phyloP scores from a whole-genome alignment of 2,329 filamentous ascomycete genomes.

The Colletotrichum gloeosporioides region DNA sequence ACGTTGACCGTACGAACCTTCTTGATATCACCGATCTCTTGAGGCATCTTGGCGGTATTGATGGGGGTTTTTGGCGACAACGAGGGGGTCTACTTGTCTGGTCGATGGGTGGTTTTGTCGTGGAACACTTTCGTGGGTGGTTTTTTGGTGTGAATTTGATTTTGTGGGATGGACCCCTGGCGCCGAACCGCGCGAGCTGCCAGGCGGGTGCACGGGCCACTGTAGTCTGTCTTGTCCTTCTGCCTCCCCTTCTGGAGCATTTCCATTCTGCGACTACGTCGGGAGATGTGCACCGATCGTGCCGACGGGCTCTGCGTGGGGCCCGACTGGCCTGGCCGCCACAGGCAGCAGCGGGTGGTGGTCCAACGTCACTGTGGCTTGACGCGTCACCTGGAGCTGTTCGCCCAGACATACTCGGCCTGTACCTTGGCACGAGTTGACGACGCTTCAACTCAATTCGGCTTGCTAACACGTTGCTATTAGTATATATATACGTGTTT shows the following conservation, averaged over 20 bases:
- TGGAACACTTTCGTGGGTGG: slow-evolving; percentile 13
- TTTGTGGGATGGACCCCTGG: slow-evolving; percentile 25
- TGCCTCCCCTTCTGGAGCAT: background rate
- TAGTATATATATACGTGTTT: background rate
- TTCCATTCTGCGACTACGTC: background rate
- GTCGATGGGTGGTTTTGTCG: slow-evolving; percentile 11
- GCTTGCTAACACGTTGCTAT: slow-evolving; percentile 9
- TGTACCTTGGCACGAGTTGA: slow-evolving; percentile 1
- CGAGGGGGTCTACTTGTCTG: slow-evolving; percentile 12
- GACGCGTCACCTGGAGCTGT: slow-evolving; percentile 1
- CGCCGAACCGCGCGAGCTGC: background rate
- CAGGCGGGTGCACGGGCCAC: slow-evolving; percentile 14
- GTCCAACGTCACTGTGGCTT: slow-evolving; percentile 17
- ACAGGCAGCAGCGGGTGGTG: slow-evolving; percentile 1
- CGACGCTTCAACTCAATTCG: background rate
- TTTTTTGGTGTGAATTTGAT: slow-evolving; percentile 25
- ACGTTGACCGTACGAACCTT: slow-evolving; percentile 52
- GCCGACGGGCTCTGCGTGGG: background rate
- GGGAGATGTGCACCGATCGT: background rate
- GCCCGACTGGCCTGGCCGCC: background rate
- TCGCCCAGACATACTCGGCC: background rate
- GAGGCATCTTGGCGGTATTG: slow-evolving; percentile 84
- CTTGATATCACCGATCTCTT: slow-evolving; percentile 98
- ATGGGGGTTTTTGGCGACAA: slow-evolving; percentile 20
- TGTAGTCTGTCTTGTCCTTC: background rate